Conservation (phyloP, 2,329 filamentous ascomycete genomes). For the Colletotrichum sp. region DNA sequence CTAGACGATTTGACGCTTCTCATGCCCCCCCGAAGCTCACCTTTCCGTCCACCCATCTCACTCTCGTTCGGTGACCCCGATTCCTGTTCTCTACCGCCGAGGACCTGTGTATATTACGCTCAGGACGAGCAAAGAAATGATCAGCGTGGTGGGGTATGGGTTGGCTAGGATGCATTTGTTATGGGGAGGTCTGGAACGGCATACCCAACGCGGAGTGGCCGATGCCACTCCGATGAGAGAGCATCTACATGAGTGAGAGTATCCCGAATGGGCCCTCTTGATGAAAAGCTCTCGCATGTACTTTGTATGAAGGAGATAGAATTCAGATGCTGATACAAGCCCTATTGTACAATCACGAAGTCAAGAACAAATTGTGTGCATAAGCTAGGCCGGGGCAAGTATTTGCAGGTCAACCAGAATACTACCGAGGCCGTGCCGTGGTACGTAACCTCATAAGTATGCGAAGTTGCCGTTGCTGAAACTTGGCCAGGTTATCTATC, state of each 20-base stretch:
- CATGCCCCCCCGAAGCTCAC: neutral
- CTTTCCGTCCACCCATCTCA: slow-evolving; percentile 1
- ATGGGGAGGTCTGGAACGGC: slow-evolving; percentile 15
- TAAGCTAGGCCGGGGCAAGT: neutral
- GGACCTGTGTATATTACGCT: slow-evolving; percentile 24
- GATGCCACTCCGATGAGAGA: neutral
- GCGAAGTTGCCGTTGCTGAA: neutral
- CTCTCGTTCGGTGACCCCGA: slow-evolving; percentile 6
- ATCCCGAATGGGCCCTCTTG: slow-evolving; percentile 5
- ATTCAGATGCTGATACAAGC: slow-evolving; percentile 15
- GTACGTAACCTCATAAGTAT: neutral
- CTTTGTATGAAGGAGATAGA: slow-evolving; percentile 25
- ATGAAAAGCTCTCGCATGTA: slow-evolving; percentile 20
- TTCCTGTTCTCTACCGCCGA: slow-evolving; percentile 9
- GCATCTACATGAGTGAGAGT: slow-evolving; percentile 5
- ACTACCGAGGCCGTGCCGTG: neutral
- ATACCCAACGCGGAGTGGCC: slow-evolving; percentile 6
- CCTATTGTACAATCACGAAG: neutral
- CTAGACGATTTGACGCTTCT: neutral
- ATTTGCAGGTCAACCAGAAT: neutral
- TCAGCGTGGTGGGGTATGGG: slow-evolving; percentile 15
- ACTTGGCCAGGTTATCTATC: neutral
- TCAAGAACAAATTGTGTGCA: neutral
- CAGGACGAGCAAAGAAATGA: slow-evolving; percentile 8
- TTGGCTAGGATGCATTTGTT: slow-evolving; percentile 15